These are phyloP conservation scores for Xerocomus spinulosus DNA, from an alignment of 768 basidiomycete species.

Conservation along the genomic window DNA sequence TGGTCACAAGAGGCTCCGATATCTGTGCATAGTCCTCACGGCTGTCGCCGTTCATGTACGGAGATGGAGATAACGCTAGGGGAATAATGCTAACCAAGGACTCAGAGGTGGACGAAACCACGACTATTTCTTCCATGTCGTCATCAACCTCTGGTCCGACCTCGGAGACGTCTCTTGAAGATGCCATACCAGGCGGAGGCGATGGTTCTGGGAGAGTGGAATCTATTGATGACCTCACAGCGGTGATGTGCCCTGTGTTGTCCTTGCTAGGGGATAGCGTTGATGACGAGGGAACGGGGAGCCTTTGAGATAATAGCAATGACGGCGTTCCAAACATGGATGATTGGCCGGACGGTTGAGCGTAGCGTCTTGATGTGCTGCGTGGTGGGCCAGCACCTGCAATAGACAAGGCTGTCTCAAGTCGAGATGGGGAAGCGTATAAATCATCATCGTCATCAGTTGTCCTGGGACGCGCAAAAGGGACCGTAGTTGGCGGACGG, in stretches of 20 bases:
- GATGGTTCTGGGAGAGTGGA: conserved; percentile 3
- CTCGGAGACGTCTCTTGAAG: not conserved
- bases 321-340: conserved; percentile 38
- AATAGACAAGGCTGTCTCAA: conserved; percentile 66
- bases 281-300: not conserved
- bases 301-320: conserved; percentile 23
- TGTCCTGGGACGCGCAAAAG: conserved; percentile 1
- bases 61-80: conserved; percentile 12
- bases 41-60: conserved; percentile 12
- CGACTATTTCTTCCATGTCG: conserved; percentile 37
- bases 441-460: conserved; percentile 42
- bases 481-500: not conserved
- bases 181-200: not conserved
- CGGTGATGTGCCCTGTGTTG: not conserved
- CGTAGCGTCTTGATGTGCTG: conserved; percentile 9
- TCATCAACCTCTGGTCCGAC: conserved; percentile 27
- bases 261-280: not conserved
- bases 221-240: conserved; percentile 3
- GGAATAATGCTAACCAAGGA: not conserved
- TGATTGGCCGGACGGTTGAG: conserved; percentile 11
- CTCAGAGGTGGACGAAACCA: not conserved
- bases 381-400: conserved; percentile 50
- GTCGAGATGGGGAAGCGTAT: conserved; percentile 47
- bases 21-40: conserved; percentile 5
- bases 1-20: not conserved